Percentiles rank a stretch among this genome's conserved stretches.
Conservation (phyloP, 352 stramenopile genomes). For the Globisporangium yorkense region DNA sequence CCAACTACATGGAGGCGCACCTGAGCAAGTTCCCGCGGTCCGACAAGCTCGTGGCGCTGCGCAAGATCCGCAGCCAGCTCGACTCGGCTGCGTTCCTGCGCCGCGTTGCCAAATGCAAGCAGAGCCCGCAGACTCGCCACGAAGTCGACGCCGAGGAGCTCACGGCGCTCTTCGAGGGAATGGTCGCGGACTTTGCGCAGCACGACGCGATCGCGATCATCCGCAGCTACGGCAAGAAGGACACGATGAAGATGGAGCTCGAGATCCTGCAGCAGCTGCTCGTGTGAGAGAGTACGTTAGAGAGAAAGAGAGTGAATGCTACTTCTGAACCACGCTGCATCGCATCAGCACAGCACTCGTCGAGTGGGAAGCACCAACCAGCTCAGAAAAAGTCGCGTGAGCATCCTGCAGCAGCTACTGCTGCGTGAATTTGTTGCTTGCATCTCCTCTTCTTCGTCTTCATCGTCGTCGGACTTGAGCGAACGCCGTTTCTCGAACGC, state of each 20-base stretch:
- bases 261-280: slow-evolving; percentile 47
- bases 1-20: slow-evolving; percentile 76
- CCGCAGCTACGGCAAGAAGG: slow-evolving; percentile 59
- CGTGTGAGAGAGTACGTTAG: slow-evolving; percentile 7
- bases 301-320: background rate
- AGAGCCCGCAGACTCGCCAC: slow-evolving; percentile 21
- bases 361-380: too few relatives aligned
- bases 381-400: too few relatives aligned
- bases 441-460: too few relatives aligned
- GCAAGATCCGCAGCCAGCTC: slow-evolving; percentile 44
- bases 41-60: slow-evolving; percentile 55
- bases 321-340: background rate
- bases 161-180: slow-evolving; percentile 34
- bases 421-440: too few relatives aligned
- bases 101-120: slow-evolving; percentile 24
- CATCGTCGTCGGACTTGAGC: too few relatives aligned
- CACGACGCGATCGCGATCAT: slow-evolving; percentile 71
- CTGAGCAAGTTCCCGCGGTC: slow-evolving; percentile 55
- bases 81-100: slow-evolving; percentile 21
- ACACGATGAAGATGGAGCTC: slow-evolving; percentile 47
- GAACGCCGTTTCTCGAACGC: too few relatives aligned
- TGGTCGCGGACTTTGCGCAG: slow-evolving; percentile 38
- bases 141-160: slow-evolving; percentile 43
- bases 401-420: slow-evolving; percentile 36
- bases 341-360: too few relatives aligned